phyloP scores from a whole-genome alignment of 2,329 filamentous ascomycete genomes.

The Aspergillus neotritici region DNA sequence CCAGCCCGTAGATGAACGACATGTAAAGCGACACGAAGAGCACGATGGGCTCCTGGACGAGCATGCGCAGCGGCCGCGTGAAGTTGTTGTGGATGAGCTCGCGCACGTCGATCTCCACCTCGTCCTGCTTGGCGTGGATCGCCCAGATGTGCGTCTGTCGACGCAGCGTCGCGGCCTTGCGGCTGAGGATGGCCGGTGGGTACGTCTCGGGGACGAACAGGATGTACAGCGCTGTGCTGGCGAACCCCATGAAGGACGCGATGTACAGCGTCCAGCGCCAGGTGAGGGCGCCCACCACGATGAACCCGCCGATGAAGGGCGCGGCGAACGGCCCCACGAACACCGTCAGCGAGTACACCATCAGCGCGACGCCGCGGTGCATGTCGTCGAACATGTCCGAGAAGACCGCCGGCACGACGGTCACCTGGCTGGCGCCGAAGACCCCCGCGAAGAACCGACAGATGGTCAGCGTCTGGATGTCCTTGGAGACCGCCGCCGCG shows the following conservation, averaged over 20 bases:
- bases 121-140: constrained; percentile 49
- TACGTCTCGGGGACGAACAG: constrained; percentile 49
- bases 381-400: constrained; percentile 52
- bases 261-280: constrained; percentile 49
- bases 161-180: constrained; percentile 47
- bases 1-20: constrained; percentile 25
- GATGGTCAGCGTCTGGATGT: constrained; percentile 34
- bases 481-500: constrained; percentile 35
- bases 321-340: constrained; percentile 49
- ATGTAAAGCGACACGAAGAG: constrained; percentile 31
- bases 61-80: constrained; percentile 34
- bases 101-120: constrained; percentile 44
- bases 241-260: constrained; percentile 46
- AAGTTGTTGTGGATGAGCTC: constrained; percentile 45
- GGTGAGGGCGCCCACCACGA: constrained; percentile 44
- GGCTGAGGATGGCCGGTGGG: constrained; percentile 47
- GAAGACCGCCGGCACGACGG: constrained; percentile 51
- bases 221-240: constrained; percentile 27
- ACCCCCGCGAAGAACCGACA: constrained; percentile 48
- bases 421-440: constrained; percentile 49
- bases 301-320: constrained; percentile 52
- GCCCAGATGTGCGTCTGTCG: constrained; percentile 51
- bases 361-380: constrained; percentile 39
- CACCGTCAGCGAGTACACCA: constrained; percentile 47
- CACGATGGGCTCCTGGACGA: constrained; percentile 35